Conservation (phyloP, 768 basidiomycete genomes). For the Phanerochaete carnosa region DNA sequence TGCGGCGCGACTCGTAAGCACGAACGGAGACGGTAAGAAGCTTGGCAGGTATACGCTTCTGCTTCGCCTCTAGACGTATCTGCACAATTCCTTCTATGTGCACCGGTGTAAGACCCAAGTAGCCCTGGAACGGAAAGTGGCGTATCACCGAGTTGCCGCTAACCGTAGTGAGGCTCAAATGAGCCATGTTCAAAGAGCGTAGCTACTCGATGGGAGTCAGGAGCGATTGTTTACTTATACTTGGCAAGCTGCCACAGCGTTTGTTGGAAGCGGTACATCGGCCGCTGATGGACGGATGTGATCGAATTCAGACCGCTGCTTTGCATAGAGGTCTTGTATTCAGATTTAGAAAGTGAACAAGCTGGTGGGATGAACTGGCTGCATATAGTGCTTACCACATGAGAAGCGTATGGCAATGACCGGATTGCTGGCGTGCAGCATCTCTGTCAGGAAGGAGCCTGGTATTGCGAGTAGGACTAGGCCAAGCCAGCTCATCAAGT, state of each 20-base stretch:
- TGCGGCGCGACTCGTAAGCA: constrained; percentile 77
- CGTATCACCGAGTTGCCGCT: constrained; percentile 69
- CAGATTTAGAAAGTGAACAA: neutral
- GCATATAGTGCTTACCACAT: no score
- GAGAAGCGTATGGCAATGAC: no score
- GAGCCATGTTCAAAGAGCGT: constrained; percentile 70
- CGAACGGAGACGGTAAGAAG: constrained; percentile 69
- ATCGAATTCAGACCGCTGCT: neutral
- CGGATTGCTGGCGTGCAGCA: no score
- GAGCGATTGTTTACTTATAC: no score
- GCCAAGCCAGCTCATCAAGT: no score
- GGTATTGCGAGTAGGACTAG: no score
- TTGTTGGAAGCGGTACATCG: neutral
- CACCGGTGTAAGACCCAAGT: constrained; percentile 78
- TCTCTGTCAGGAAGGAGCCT: no score
- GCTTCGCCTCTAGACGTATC: constrained; percentile 70
- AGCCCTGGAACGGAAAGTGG: constrained; percentile 74
- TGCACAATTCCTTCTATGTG: constrained; percentile 78
- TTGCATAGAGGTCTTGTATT: neutral
- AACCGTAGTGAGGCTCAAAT: constrained; percentile 60
- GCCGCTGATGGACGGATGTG: neutral
- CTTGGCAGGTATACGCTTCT: constrained; percentile 61
- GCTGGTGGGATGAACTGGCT: no score
- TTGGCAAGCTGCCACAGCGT: no score
- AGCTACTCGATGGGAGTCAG: no score